Evolutionary conservation across 164 flowering plant species (phyloP).

Genomic region (Stephania japonica): DNA sequence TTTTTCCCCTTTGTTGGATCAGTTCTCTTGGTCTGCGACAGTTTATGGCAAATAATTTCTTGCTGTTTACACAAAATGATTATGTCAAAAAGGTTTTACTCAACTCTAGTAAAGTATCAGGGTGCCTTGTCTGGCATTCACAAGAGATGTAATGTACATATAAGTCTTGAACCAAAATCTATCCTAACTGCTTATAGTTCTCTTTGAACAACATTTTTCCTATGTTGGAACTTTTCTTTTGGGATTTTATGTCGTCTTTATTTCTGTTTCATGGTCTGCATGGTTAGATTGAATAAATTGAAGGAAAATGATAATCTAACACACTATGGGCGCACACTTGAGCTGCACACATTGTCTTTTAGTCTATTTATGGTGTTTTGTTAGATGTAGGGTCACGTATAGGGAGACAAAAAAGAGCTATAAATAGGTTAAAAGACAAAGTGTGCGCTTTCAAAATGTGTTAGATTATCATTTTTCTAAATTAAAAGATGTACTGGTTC

Average conservation of each 20-base stretch:
- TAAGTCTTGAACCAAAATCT: neutral
- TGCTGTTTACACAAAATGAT: neutral
- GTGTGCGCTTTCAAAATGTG: too few species aligned
- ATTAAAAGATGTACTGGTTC: too few species aligned
- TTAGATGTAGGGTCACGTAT: too few species aligned
- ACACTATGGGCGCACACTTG: too few species aligned
- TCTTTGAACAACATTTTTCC: neutral
- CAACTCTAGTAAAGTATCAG: neutral
- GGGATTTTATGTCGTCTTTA: neutral
- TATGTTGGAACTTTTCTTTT: neutral
- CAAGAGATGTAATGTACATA: constrained; percentile 1
- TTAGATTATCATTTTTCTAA: too few species aligned
- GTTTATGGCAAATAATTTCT: neutral
- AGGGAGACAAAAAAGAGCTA: too few species aligned
- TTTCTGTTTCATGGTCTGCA: neutral
- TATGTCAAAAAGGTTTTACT: neutral
- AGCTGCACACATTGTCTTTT: too few species aligned
- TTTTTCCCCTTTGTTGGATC: neutral
- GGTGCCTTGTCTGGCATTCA: neutral
- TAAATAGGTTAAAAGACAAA: too few species aligned
- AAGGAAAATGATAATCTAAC: too few species aligned
- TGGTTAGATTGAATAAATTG: neutral
- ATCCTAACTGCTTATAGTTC: neutral
- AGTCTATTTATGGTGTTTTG: too few species aligned
- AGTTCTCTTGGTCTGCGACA: neutral